Percentiles rank a stretch among this genome's conserved stretches.
Conservation (phyloP, 768 basidiomycete species). For the Amanita subjunquillea region DNA sequence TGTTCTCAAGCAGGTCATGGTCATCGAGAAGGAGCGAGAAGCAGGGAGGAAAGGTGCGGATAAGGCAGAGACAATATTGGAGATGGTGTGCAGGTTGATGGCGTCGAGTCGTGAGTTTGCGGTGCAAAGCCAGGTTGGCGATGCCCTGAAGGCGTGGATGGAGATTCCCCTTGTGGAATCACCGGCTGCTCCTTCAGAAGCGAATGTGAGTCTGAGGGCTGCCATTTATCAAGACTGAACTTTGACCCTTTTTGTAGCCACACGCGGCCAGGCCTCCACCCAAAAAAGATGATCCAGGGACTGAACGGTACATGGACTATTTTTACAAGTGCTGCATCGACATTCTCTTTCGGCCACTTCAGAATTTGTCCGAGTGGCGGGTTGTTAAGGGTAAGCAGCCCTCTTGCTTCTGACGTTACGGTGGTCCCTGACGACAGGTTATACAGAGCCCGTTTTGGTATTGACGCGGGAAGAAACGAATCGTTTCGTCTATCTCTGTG, state of each 20-base stretch:
- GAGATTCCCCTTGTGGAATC: conserved; percentile 52
- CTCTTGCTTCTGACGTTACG: background rate
- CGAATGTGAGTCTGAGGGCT: conserved; percentile 14
- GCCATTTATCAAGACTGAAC: conserved; percentile 1
- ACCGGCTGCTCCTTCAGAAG: conserved; percentile 20
- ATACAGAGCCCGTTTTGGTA: conserved; percentile 38
- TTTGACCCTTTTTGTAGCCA: conserved; percentile 20
- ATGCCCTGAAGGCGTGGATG: conserved; percentile 74
- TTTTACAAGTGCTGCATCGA: conserved; percentile 81
- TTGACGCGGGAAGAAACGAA: conserved; percentile 70
- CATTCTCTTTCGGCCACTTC: conserved; percentile 75
- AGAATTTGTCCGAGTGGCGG: conserved; percentile 58
- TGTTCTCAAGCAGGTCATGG: conserved; percentile 70
- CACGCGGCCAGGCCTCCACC: conserved; percentile 25
- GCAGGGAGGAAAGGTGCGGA: conserved; percentile 45
- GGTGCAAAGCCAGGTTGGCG: conserved; percentile 84
- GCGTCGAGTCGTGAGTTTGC: conserved; percentile 75
- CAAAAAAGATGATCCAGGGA: conserved; percentile 76
- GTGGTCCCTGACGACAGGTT: conserved; percentile 1
- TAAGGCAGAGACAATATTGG: conserved; percentile 64
- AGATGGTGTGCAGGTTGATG: conserved; percentile 68
- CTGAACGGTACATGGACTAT: conserved; percentile 86
- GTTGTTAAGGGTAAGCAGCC: conserved; percentile 21
- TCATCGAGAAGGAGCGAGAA: conserved; percentile 57
- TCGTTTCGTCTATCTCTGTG: conserved; percentile 83